Conservation (phyloP, 495 filamentous ascomycete species). For the Penicillium chermesinum region DNA sequence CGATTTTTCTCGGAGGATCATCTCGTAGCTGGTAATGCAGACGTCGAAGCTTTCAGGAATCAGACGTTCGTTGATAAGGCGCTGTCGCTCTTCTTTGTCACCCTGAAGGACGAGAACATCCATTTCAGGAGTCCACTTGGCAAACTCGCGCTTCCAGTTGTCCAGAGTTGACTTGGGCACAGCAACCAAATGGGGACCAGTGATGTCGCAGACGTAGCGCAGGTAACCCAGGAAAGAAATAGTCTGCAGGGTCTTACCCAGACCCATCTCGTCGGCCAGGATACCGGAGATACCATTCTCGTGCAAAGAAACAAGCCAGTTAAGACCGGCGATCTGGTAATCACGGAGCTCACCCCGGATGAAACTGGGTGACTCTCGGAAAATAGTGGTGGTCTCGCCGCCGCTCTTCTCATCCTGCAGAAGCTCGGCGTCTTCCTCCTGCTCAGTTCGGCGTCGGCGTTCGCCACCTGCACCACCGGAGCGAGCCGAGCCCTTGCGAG, state of each 20-base stretch:
- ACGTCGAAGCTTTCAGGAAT: constrained; percentile 90
- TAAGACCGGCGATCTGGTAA: constrained; percentile 90
- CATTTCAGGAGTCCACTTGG: constrained; percentile 90
- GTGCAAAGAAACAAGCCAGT: constrained; percentile 97
- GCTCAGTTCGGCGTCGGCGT: constrained; percentile 82
- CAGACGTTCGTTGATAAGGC: constrained; percentile 84
- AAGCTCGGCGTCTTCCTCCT: constrained; percentile 96
- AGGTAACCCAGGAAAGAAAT: constrained; percentile 91
- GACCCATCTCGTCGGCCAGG: constrained; percentile 94
- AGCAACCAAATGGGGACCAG: constrained; percentile 86
- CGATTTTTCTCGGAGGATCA: constrained; percentile 92
- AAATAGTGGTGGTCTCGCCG: constrained; percentile 79
- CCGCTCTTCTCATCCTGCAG: constrained; percentile 86
- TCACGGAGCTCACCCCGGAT: constrained; percentile 88
- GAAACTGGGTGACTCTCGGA: constrained; percentile 86
- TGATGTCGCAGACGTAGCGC: constrained; percentile 79
- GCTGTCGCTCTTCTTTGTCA: constrained; percentile 85
- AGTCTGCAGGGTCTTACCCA: constrained; percentile 92
- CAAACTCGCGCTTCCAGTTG: constrained; percentile 96
- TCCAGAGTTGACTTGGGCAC: constrained; percentile 98
- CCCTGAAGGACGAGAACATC: constrained; percentile 93
- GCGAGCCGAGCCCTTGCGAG: constrained; percentile 67
- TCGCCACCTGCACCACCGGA: constrained; percentile 80
- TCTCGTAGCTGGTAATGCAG: constrained; percentile 93
- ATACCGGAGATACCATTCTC: constrained; percentile 99